Base-by-base conservation (phyloP, 129 eudicot genomes). In the Tagetes erecta region DNA sequence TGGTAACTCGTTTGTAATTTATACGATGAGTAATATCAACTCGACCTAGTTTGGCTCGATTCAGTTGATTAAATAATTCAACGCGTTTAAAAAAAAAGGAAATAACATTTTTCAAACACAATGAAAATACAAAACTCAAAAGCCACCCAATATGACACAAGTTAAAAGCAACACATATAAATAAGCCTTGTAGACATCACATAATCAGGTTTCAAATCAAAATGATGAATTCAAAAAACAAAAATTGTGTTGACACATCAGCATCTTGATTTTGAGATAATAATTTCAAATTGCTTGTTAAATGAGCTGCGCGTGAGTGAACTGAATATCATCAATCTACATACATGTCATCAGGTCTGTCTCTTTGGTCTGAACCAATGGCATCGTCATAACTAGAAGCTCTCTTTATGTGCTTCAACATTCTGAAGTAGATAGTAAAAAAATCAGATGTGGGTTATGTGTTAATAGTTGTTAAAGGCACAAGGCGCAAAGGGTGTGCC, bases 401-500 rank as follows among this genome's bases (percentile, higher is more conserved):
- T 92, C 55, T 81, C 52, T 77, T 70, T 77, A 80, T 83, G 72
- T 81, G 91, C 67, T 81, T 86, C 79, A 80, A 88, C 79, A 86
- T 78, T 85, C 98, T 93, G 97, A 71, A 84, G 73, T 36, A 70
- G 12, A 11, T 71, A 41, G 59, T 13, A 67, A 63, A 3, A 10
- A 20, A 20, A 20, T 20, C 27, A 20, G 27, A 20, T 20, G 27
- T 20, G 27, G 27, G 27, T 20, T 20, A 20, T 20, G 27, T 20
- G 27, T 20, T 20, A 20, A 20, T 20, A 20, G 27, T 20, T 20
- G 27, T 20, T 20, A 20, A 20, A 20, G 27, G 27, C 27, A 20
- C 27, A 20, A 20, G 27, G 27, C 27, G 27, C 27, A 20, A 20
- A 20, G 27, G 27, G 27, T 20, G 27, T 20, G 27, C 27, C 27